These are phyloP conservation scores for Nitzschia palea DNA, from an alignment of 108 stramenopile species.

Conservation along the genomic window DNA sequence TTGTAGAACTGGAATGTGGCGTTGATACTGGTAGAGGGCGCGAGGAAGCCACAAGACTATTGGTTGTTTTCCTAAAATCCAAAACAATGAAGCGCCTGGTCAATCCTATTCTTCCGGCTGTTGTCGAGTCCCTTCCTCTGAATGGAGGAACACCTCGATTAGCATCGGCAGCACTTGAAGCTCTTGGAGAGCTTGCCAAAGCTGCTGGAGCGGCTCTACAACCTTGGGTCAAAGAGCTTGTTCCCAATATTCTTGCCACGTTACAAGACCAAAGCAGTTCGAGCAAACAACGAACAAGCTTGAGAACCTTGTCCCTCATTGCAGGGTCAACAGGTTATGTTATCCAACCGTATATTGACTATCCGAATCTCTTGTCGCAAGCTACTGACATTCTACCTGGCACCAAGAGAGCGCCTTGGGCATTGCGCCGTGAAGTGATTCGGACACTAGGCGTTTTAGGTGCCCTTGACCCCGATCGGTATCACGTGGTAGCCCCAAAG, in stretches of 20 bases:
- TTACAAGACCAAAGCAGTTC: conserved; percentile 89
- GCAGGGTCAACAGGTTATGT: conserved; percentile 92
- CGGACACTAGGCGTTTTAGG: conserved; percentile 93
- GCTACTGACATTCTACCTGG: conserved; percentile 79
- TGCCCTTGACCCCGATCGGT: conserved; percentile 92
- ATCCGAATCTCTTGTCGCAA: conserved; percentile 84
- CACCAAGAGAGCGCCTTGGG: conserved; percentile 83
- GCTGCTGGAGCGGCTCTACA: conserved; percentile 75
- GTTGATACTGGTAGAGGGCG: conserved; percentile 67
- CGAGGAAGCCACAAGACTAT: conserved; percentile 78
- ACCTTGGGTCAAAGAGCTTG: conserved; percentile 84
- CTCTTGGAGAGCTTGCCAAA: conserved; percentile 89
- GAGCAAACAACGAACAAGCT: conserved; percentile 85
- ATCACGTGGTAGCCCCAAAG: conserved; percentile 55
- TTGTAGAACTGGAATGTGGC: conserved; percentile 77
- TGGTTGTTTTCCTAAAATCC: conserved; percentile 75
- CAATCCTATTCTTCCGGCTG: conserved; percentile 68
- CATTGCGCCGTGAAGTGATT: conserved; percentile 90
- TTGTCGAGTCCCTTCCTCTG: conserved; percentile 71
- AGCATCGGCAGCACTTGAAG: conserved; percentile 85
- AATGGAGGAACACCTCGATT: conserved; percentile 67
- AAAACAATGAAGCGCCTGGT: conserved; percentile 74
- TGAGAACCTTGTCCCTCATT: conserved; percentile 89
- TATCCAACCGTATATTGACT: conserved; percentile 89
- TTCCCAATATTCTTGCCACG: conserved; percentile 84